Conservation (phyloP, 1,284 basidiomycete species). For the Cutaneotrichosporon cutaneum region DNA sequence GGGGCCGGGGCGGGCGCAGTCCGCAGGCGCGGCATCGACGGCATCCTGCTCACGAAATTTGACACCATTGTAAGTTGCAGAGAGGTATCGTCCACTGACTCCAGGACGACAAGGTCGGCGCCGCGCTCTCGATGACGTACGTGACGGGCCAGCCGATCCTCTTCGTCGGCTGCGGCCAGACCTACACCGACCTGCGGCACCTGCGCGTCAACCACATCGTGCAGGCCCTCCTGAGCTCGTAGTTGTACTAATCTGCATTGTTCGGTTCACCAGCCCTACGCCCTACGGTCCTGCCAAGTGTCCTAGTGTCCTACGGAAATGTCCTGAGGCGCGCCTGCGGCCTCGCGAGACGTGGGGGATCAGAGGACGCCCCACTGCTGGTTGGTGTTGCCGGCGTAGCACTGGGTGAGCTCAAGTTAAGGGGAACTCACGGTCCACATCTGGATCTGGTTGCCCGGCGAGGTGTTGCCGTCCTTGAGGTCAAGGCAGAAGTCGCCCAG, state of each 20-base stretch:
- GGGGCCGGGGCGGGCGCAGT: slow-evolving; percentile 54
- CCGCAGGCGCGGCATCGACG: slow-evolving; percentile 76
- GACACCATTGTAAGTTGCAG: slow-evolving; percentile 69
- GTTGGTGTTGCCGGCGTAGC: not conserved
- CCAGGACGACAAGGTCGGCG: slow-evolving; percentile 70
- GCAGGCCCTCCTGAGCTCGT: slow-evolving; percentile 66
- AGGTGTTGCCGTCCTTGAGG: not conserved
- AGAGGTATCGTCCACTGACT: not conserved
- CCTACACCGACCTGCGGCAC: slow-evolving; percentile 89
- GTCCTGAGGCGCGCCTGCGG: not conserved
- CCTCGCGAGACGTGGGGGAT: not conserved
- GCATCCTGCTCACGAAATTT: slow-evolving; percentile 96
- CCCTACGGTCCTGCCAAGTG: not conserved
- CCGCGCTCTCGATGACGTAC: slow-evolving; percentile 95
- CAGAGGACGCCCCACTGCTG: not conserved
- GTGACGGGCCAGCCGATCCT: slow-evolving; percentile 94
- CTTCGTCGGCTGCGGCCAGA: slow-evolving; percentile 95
- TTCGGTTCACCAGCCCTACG: not conserved
- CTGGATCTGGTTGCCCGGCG: not conserved
- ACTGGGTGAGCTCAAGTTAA: not conserved
- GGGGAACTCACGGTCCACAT: not conserved
- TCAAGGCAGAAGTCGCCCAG: not conserved
- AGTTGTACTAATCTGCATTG: slow-evolving; percentile 3
- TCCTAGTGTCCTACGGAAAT: not conserved
- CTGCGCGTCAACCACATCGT: slow-evolving; percentile 89